phyloP scores from a whole-genome alignment of 2,329 filamentous ascomycete species.

The Penicillium rolfsii region DNA sequence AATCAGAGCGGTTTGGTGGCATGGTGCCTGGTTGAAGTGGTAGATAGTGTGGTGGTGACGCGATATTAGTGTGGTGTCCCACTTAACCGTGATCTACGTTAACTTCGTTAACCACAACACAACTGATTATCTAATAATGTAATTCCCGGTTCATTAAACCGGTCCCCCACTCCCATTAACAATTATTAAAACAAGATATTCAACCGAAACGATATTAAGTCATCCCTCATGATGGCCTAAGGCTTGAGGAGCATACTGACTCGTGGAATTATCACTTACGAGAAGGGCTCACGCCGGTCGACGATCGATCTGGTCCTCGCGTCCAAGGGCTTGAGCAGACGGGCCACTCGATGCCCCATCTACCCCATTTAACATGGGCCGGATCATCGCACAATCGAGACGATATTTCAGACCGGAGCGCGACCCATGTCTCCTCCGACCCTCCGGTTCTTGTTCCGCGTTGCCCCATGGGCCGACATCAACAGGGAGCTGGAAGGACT shows the following conservation, averaged over 20 bases:
- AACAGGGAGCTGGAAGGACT: neutral
- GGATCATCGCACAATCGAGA: neutral
- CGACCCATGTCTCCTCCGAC: neutral
- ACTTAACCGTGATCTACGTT: too few relatives aligned
- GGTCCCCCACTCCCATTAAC: too few relatives aligned
- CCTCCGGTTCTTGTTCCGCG: neutral
- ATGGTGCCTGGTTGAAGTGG: neutral
- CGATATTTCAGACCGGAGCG: neutral
- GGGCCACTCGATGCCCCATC: neutral
- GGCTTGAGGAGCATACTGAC: neutral
- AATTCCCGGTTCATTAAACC: too few relatives aligned
- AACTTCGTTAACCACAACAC: too few relatives aligned
- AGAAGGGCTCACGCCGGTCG: neutral
- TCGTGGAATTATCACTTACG: neutral
- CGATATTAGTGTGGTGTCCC: too few relatives aligned
- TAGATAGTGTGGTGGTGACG: neutral
- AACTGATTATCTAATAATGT: too few relatives aligned
- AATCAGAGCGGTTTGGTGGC: constrained; percentile 2
- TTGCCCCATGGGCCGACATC: neutral
- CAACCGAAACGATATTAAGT: too few relatives aligned
- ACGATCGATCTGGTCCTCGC: neutral
- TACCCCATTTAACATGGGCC: neutral
- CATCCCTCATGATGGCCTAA: neutral
- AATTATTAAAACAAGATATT: too few relatives aligned
- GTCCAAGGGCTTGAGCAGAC: neutral